A percentile compares a stretch with the other conserved stretches of the same genome.
Conservation (phyloP, 192 early-diverging fungal genomes). For the Jimgerdemannia flammicorona region DNA sequence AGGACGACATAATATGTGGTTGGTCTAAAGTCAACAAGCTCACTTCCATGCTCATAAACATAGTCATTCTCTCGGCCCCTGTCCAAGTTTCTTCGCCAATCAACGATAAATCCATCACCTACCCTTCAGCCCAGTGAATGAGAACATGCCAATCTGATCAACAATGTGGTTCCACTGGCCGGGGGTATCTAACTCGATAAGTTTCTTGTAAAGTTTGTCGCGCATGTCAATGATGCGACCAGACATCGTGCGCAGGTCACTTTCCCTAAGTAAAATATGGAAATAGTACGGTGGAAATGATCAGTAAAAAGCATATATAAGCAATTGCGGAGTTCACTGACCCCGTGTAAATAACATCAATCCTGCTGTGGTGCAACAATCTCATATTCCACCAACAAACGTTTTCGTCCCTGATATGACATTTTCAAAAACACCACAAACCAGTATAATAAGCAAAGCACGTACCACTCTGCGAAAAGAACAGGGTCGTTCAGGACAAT, state of each 20-base stretch:
- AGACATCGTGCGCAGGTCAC: slow-evolving; percentile 78
- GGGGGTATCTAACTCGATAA: slow-evolving; percentile 76
- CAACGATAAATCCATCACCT: slow-evolving; percentile 16
- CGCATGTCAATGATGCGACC: slow-evolving; percentile 91
- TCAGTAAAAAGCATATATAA: not conserved
- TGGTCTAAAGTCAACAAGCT: no score
- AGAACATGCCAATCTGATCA: slow-evolving; percentile 99
- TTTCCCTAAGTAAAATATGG: slow-evolving; percentile 17
- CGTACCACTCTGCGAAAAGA: slow-evolving; percentile 80
- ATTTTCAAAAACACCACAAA: slow-evolving; percentile 6
- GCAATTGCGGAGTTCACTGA: no score
- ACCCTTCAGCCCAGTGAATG: slow-evolving; percentile 84
- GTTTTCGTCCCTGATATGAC: no score
- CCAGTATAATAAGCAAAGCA: slow-evolving; percentile 17
- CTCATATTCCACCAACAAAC: no score
- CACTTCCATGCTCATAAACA: no score
- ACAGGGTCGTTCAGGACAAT: slow-evolving; percentile 76
- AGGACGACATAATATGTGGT: no score
- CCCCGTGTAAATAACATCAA: not conserved
- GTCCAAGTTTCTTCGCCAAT: not conserved
- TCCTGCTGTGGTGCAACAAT: not conserved
- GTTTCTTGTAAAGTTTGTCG: slow-evolving; percentile 53
- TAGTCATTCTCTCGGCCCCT: not conserved
- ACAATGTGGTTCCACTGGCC: slow-evolving; percentile 95
- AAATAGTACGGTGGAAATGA: not conserved